phyloP scores from a whole-genome alignment of 768 basidiomycete species.

The Rhodotorula toruloides region DNA sequence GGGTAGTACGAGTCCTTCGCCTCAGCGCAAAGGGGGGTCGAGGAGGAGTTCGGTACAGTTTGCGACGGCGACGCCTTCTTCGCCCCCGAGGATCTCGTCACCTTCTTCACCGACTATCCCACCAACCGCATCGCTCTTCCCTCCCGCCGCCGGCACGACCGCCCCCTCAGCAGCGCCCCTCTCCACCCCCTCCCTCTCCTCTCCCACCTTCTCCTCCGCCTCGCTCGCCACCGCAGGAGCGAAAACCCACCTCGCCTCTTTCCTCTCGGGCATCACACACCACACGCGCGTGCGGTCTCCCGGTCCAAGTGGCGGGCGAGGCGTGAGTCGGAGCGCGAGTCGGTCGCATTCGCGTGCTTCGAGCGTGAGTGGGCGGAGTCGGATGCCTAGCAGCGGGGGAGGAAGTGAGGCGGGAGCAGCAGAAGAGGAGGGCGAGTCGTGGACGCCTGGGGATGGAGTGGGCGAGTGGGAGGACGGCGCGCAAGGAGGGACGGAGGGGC shows the following conservation, averaged over 20 bases:
- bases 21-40: no score
- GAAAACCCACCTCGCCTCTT: constrained; percentile 32
- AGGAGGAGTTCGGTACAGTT: background rate
- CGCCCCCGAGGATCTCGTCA: background rate
- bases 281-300: constrained; percentile 32
- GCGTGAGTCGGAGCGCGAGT: constrained; percentile 27
- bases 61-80: background rate
- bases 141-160: background rate
- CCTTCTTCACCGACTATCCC: no score
- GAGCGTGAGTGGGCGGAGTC: constrained; percentile 1
- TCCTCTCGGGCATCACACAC: constrained; percentile 35
- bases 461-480: background rate
- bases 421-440: background rate
- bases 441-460: background rate
- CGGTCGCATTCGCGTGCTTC: no score
- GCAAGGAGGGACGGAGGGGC: background rate
- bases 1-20: background rate
- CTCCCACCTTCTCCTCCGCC: background rate
- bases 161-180: constrained; percentile 5
- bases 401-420: background rate
- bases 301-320: constrained; percentile 20
- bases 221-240: no score
- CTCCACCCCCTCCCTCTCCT: constrained; percentile 6
- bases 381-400: no score
- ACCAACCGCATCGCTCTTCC: no score